phyloP scores from a whole-genome alignment of 768 basidiomycete species.

The Kwoniella sp. region DNA sequence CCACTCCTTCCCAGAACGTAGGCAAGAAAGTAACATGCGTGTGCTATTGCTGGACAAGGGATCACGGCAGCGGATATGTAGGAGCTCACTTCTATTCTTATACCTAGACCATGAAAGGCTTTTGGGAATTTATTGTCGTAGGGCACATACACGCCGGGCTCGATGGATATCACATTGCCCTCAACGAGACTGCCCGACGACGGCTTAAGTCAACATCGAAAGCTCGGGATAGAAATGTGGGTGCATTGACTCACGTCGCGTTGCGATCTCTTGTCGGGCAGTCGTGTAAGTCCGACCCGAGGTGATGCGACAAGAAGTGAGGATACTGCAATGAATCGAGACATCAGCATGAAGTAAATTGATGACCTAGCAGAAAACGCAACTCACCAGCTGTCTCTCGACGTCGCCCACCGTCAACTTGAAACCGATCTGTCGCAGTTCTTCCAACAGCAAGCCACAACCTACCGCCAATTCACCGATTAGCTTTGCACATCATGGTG shows the following conservation, averaged over 20 bases:
- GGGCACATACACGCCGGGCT: conserved; percentile 86
- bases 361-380: neutral
- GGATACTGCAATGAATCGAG: conserved; percentile 65
- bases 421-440: conserved; percentile 79
- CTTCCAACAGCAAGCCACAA: conserved; percentile 67
- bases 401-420: conserved; percentile 66
- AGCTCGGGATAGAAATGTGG: neutral
- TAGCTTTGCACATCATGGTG: neutral
- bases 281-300: conserved; percentile 94
- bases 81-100: conserved; percentile 77
- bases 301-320: conserved; percentile 86
- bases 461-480: conserved; percentile 46
- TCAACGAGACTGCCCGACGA: conserved; percentile 61
- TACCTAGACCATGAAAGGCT: conserved; percentile 84
- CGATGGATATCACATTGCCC: conserved; percentile 91
- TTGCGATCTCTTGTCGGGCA: conserved; percentile 59
- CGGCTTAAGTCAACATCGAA: conserved; percentile 15
- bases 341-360: neutral
- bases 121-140: conserved; percentile 75
- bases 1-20: neutral
- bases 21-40: neutral
- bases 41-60: neutral
- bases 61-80: neutral
- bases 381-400: conserved; percentile 62
- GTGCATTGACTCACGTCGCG: conserved; percentile 51